A percentile compares a stretch with the other conserved stretches of the same genome.
Evolutionary conservation across 768 basidiomycete genomes (phyloP).

Genomic region (Fomitopsis serialis): DNA sequence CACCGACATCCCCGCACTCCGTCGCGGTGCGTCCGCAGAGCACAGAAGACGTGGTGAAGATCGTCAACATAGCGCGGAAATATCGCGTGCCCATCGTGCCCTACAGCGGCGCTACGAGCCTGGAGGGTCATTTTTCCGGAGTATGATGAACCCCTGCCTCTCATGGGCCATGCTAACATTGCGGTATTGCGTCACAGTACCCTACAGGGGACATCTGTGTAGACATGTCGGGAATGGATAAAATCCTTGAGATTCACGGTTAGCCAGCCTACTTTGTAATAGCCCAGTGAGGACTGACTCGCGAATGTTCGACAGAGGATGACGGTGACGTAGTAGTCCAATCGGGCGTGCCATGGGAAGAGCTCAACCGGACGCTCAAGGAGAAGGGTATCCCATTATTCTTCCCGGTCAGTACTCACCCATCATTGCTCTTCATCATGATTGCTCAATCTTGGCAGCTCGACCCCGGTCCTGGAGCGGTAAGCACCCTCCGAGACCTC

Average conservation of each 20-base stretch:
- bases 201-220: constrained; percentile 54
- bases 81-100: constrained; percentile 74
- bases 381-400: constrained; percentile 72
- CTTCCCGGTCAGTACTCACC: constrained; percentile 4
- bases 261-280: no score
- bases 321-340: constrained; percentile 78
- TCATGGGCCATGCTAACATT: background rate
- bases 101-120: constrained; percentile 80
- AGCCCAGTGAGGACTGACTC: background rate
- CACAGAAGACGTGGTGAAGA: constrained; percentile 79
- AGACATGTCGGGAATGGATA: constrained; percentile 64
- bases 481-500: background rate
- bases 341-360: constrained; percentile 74
- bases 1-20: constrained; percentile 35
- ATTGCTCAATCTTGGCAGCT: constrained; percentile 35
- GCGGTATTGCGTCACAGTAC: background rate
- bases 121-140: constrained; percentile 84
- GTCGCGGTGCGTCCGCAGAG: constrained; percentile 52
- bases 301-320: constrained; percentile 35
- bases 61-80: constrained; percentile 72
- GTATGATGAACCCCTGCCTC: constrained; percentile 31
- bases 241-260: constrained; percentile 55
- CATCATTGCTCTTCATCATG: background rate
- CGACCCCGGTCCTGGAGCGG: constrained; percentile 70
- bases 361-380: constrained; percentile 65